phyloP scores from a whole-genome alignment of 148 eudicot genomes.

The Polygonum aviculare region DNA sequence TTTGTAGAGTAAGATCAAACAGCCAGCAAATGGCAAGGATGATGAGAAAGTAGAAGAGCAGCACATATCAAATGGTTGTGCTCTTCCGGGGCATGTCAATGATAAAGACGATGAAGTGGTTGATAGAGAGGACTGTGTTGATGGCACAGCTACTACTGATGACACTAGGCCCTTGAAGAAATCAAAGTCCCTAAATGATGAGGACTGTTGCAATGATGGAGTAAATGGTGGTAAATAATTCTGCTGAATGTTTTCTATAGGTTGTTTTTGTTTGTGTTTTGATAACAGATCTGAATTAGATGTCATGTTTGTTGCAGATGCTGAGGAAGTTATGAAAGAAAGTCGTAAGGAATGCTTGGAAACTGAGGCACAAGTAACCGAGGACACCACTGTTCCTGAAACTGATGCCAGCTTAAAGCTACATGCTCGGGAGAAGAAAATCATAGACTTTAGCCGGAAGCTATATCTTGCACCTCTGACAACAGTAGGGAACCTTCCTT shows the following conservation, averaged over 20 bases:
- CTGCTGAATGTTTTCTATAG: background rate
- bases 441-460: constrained; percentile 84
- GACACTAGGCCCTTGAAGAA: constrained; percentile 65
- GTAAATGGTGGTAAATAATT: constrained; percentile 31
- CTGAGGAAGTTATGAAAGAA: constrained; percentile 16
- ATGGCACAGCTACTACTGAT: constrained; percentile 25
- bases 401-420: constrained; percentile 63
- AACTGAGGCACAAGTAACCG: constrained; percentile 20
- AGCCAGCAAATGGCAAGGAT: constrained; percentile 28
- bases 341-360: constrained; percentile 23
- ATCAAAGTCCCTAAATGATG: constrained; percentile 46
- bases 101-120: constrained; percentile 20
- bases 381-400: constrained; percentile 31
- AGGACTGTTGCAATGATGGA: constrained; percentile 19
- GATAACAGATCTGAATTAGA: background rate
- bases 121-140: constrained; percentile 21
- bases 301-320: background rate
- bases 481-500: constrained; percentile 97
- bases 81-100: constrained; percentile 31
- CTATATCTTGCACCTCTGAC: constrained; percentile 96
- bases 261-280: background rate
- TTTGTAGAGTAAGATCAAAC: background rate
- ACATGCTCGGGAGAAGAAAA: constrained; percentile 72
- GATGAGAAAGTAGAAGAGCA: constrained; percentile 36
- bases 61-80: constrained; percentile 24